Base-by-base conservation (phyloP, 2,329 filamentous ascomycete genomes). In the Alternaria viburni region DNA sequence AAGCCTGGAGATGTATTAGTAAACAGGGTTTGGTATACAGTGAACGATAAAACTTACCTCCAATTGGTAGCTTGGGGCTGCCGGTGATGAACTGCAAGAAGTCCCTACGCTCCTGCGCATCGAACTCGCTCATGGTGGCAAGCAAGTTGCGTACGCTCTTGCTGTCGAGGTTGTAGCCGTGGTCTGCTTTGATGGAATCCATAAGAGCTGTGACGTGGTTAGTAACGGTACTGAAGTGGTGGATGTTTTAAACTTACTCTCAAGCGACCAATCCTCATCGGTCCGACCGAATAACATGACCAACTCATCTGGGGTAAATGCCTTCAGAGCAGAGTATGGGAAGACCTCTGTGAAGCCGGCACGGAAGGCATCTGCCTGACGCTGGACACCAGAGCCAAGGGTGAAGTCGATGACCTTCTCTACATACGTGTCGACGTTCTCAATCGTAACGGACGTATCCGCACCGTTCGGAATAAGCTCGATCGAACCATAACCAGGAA, bases 151-250 rank as follows among this genome's bases (percentile, higher is more conserved):
- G 93, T 51, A 99, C 93, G 75, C 92, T 97, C 83, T 91, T 92
- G 85, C 95, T 98, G 78, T 99, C 96, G 88, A 99, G 96, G 73
- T 98, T 99, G 84, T 93, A 99, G 9, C 96, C 96, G 77, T 99
- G 96, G 73, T 99, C 96, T 26, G 96, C 96, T 83, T 99, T 99
- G 83, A 99, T 95, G 0, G 95, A 97, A 77, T 99, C 96, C 88
- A 96, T 96, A 44, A 99, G 88, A 63, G 96, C 93, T 96, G 72
- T 3, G 56, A 70, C 10, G 9, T 36, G 62, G 71, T 81, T 75
- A 81, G 77, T 63, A 74, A 41, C 54, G 7, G 7, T 41, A 7
- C 32, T 8, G 15, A 23, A 44, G 52, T 50, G 62, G 2, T 19
- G 41, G 23, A 46, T 36, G 43, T 13, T 44, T 43, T 6, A 21